These are phyloP conservation scores for Sequoia sempervirens DNA, from an alignment of 75 land plant genomes.

Conservation along the genomic window DNA sequence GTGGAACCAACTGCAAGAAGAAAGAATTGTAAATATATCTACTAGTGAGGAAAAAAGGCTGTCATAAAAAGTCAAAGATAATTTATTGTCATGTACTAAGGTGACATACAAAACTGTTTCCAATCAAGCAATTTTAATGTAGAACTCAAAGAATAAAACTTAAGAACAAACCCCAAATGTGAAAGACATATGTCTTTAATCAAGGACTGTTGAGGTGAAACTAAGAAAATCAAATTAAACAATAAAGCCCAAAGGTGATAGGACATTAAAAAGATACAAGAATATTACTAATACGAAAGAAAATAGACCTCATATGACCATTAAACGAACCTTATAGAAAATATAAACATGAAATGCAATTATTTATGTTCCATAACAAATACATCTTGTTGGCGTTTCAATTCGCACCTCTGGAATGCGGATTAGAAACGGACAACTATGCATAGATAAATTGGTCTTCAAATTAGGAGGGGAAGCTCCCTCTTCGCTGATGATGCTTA, in stretches of 20 bases:
- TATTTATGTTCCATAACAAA: too few species aligned
- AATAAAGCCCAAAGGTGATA: not conserved
- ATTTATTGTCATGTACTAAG: not conserved
- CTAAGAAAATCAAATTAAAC: not conserved
- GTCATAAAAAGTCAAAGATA: not conserved
- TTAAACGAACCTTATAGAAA: too few species aligned
- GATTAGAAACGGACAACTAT: too few species aligned
- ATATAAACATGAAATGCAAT: too few species aligned
- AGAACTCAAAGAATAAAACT: not conserved
- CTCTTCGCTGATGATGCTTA: too few species aligned
- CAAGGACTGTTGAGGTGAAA: not conserved
- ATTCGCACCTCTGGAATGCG: too few species aligned
- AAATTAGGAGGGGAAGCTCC: too few species aligned
- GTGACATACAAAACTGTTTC: not conserved
- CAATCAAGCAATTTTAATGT: not conserved
- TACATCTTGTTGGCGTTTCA: too few species aligned
- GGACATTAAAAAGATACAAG: not conserved
- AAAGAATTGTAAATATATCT: not conserved
- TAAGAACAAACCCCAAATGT: not conserved
- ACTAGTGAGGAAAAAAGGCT: not conserved
- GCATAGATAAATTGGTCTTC: too few species aligned
- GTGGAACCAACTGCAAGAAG: not conserved
- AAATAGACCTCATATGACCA: too few species aligned
- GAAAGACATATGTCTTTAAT: not conserved
- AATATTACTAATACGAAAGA: too few species aligned